Evolutionary conservation across 331 rosid species (phyloP), one percentile per base, ranked within the genome.

Genomic region (Phaseolus coccineus): DNA sequence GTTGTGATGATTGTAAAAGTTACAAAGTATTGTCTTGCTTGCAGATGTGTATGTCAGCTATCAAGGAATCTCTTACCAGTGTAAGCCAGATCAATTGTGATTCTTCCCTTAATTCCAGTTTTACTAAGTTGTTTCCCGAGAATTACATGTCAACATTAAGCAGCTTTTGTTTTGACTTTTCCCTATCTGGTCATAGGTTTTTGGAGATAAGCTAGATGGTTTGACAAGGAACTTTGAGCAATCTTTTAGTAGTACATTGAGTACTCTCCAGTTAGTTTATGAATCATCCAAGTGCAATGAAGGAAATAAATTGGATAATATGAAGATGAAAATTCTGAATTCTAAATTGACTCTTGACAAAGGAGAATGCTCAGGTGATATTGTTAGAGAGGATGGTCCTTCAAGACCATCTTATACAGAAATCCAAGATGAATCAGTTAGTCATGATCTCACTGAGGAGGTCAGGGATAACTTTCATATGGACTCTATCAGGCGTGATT

Each of bases 41-140:
- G 91, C 86, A 92, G 98, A 89, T 95, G 71, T 91, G 97, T 85
- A 85, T 90, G 4, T 87, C 93, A 25, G 98, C 97, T 55, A 77
- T 95, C 75, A 84, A 85, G 80, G 97, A 91, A 85, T 95, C 97
- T 78, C 74, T 95, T 77, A 86, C 89, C 85, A 92, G 90, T 90
- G 98, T 92, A 94, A 91, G 98, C 85, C 70, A 51, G 90, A 73
- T 80, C 75, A 77, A 55, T 78, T 84, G 84, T 40, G 71, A 76
- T 73, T 78, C 83, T 73, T 77, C 73, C 76, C 67, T 77, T 78
- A 81, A 71, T 70, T 82, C 69, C 70, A 31, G 67, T 89, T 87
- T 87, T 78, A 52, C 84, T 80, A 48, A 31, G 69, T 86, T 78
- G 74, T 86, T 78, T 83, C 80, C 65, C 61, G 68, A 73, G 71